A percentile compares a stretch with the other conserved stretches of the same genome.
phyloP scores from a whole-genome alignment of 1,284 basidiomycete species.

The Rhodotorula mucilaginosa region DNA sequence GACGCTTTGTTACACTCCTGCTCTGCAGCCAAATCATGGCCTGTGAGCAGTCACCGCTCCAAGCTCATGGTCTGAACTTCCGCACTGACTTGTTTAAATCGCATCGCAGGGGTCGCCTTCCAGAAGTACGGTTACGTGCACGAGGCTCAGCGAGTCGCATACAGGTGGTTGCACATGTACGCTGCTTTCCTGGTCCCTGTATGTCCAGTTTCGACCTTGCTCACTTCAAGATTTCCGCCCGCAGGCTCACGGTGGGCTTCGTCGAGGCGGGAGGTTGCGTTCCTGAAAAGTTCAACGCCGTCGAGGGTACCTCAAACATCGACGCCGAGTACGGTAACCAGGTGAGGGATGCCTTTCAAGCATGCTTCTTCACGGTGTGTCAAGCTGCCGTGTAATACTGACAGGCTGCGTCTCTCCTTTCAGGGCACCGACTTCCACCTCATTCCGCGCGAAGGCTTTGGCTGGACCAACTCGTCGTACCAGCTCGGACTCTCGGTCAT shows the following conservation, averaged over 20 bases:
- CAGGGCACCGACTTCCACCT: constrained; percentile 97
- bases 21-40: constrained; percentile 40
- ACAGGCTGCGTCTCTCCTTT: too few relatives aligned
- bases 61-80: not conserved
- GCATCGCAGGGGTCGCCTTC: constrained; percentile 88
- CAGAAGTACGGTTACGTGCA: constrained; percentile 94
- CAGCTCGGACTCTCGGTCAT: constrained; percentile 94
- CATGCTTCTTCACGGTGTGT: not conserved
- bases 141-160: constrained; percentile 87
- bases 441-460: constrained; percentile 93
- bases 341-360: not conserved
- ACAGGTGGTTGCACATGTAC: constrained; percentile 94
- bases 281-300: constrained; percentile 85
- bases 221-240: not conserved
- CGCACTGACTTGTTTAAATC: constrained; percentile 8
- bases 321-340: constrained; percentile 91
- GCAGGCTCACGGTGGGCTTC: constrained; percentile 66
- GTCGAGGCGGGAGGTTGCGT: constrained; percentile 40
- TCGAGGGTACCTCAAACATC: constrained; percentile 71
- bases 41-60: constrained; percentile 9
- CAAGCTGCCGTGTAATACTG: too few relatives aligned
- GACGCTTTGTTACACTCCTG: too few relatives aligned
- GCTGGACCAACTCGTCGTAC: constrained; percentile 81
- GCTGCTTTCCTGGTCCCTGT: constrained; percentile 42
- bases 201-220: too few relatives aligned